Base-by-base conservation (phyloP, 2,329 filamentous ascomycete genomes). In the Diplodia scrobiculata region DNA sequence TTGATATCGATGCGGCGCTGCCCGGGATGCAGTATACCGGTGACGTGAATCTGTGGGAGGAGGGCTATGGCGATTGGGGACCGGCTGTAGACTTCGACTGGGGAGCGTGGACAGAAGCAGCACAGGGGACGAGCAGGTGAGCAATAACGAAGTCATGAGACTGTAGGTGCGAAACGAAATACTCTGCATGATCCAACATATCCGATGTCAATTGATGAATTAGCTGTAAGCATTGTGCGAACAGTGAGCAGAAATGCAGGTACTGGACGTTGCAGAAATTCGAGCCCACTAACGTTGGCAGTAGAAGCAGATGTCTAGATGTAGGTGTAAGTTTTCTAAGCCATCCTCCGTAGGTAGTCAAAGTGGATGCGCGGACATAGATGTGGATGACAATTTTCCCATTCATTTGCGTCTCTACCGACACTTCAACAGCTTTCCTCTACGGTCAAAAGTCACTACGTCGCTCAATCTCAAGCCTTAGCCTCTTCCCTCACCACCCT, bases 81-180 rank as follows among this genome's bases (percentile, higher is more conserved):
- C 76, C 79, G 55, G 75, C 77, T 32, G 79, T 80, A 74, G 77
- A 79, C 67, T 77, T 75, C 6, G 79, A 79, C 66, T 79, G 76
- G 77, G 69, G 70, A 41, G 51, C 64, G n/a, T 67, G 66, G 66
- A 64, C 62, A 50, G 62, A 64, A 36, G 50, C 48, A n/a, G 62
- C 50, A 7, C 50, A 54, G 36, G 50, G 34, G 25, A 47, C 50
- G 21, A 19, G 45, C 5, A 38, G 29, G 29, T 34, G 48, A 45
- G 25, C 14, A 2, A 7, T 25, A 34, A 25, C 29, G 32, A 36
- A 29, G 29, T 34, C 29, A 32, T 32, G 29, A 32, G 25, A 25
- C 25, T 25, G 25, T 3, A 52, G 25, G 17, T 52, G 14, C 14
- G 38, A 45, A 45, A 45, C 38, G 38, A 25, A 25, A 25, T 25